Evolutionary conservation across 2,329 filamentous ascomycete species (phyloP).

Genomic region (Aquanectria penicillioides): DNA sequence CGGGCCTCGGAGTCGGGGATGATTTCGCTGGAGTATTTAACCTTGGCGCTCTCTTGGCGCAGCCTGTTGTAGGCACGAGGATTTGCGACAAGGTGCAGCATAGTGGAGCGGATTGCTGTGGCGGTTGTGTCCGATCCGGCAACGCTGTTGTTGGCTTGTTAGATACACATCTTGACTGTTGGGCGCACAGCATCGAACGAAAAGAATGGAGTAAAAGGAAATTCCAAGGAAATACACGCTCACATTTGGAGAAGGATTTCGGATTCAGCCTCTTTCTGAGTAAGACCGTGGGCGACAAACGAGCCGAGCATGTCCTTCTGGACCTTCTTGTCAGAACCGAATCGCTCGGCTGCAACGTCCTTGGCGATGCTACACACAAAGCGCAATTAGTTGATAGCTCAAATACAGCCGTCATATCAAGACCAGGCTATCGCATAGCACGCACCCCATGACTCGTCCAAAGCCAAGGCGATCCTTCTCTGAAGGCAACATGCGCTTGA

Average conservation of each 20-base stretch:
- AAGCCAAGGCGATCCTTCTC: conserved; percentile 51
- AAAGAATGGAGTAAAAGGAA: no score
- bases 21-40: conserved; percentile 27
- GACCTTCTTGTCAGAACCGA: conserved; percentile 39
- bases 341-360: conserved; percentile 40
- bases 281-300: conserved; percentile 42
- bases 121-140: conserved; percentile 69
- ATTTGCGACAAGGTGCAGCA: conserved; percentile 63
- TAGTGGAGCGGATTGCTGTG: conserved; percentile 61
- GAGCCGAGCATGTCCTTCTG: conserved; percentile 46
- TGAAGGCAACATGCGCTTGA: conserved; percentile 53
- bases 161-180: accelerated
- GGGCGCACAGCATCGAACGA: no score
- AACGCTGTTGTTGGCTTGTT: conserved; percentile 45
- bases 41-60: conserved; percentile 41
- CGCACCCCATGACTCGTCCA: conserved; percentile 57
- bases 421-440: conserved; percentile 13
- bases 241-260: conserved; percentile 41
- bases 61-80: conserved; percentile 58
- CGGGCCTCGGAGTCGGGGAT: conserved; percentile 48
- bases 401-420: accelerated
- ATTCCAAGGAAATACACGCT: not conserved
- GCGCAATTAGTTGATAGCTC: not conserved
- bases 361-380: conserved; percentile 42
- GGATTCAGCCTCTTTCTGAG: conserved; percentile 37